Evolutionary conservation across 768 basidiomycete species (phyloP).

Genomic region (Suillus hirtellus): DNA sequence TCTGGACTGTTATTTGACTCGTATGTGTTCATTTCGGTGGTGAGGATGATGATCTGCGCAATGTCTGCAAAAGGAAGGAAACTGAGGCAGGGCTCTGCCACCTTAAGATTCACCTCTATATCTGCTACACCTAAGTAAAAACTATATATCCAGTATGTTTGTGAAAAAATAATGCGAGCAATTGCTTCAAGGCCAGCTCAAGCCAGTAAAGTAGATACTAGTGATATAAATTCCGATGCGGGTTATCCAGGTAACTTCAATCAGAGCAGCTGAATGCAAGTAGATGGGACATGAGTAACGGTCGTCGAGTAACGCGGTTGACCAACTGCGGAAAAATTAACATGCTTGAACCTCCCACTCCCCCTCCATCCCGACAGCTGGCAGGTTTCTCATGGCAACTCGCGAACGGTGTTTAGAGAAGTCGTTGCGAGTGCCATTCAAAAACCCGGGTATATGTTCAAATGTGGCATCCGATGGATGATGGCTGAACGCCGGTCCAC

Average conservation of each 20-base stretch:
- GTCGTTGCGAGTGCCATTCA: constrained; percentile 24
- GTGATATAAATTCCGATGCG: constrained; percentile 5
- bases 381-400: constrained; percentile 66
- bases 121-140: not conserved
- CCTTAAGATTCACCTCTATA: not conserved
- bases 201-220: constrained; percentile 3
- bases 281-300: not conserved
- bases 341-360: constrained; percentile 81
- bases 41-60: not conserved
- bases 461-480: constrained; percentile 27
- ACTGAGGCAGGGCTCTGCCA: not conserved
- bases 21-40: not conserved
- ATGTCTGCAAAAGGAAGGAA: constrained; percentile 3
- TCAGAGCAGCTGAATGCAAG: not conserved
- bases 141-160: constrained; percentile 1
- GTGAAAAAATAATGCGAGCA: constrained; percentile 6
- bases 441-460: constrained; percentile 30
- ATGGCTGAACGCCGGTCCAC: constrained; percentile 33
- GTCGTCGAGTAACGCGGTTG: not conserved
- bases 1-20: not conserved
- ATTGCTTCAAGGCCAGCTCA: constrained; percentile 1
- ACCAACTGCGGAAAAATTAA: constrained; percentile 25
- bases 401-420: constrained; percentile 53
- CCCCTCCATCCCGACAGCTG: constrained; percentile 60
- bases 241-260: constrained; percentile 1